Conservation (phyloP, 768 basidiomycete species). For the Sporobolomyces pararoseus region DNA sequence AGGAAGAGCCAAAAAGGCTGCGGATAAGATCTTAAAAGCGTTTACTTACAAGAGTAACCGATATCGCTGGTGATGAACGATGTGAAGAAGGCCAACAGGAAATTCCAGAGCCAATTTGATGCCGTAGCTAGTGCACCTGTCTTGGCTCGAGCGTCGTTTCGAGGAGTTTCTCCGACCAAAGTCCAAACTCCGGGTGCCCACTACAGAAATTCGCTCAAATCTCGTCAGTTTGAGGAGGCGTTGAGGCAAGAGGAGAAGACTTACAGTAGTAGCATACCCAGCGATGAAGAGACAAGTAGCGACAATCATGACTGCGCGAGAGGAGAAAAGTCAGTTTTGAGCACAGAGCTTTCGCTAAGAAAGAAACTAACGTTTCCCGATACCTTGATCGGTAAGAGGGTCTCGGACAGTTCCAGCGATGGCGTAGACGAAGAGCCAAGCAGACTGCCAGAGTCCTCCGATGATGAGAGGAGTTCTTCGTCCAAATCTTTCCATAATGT, state of each 20-base stretch:
- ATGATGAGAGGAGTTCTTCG: constrained; percentile 63
- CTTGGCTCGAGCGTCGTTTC: constrained; percentile 58
- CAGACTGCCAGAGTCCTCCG: constrained; percentile 62
- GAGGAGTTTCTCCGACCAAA: constrained; percentile 67
- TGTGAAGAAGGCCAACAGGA: constrained; percentile 60
- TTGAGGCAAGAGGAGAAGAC: not conserved
- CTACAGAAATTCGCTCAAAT: not conserved
- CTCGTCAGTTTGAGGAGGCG: too few relatives aligned
- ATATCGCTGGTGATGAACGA: constrained; percentile 64
- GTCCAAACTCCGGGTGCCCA: constrained; percentile 75
- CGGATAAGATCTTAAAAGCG: too few relatives aligned
- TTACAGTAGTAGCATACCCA: constrained; percentile 62
- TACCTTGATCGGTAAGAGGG: constrained; percentile 54
- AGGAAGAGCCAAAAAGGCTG: too few relatives aligned
- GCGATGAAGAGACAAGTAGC: constrained; percentile 67
- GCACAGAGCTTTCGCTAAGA: not conserved
- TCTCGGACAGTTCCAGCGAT: constrained; percentile 65
- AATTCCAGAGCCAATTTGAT: constrained; percentile 50
- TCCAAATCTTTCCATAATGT: constrained; percentile 65
- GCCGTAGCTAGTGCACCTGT: constrained; percentile 59
- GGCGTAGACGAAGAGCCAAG: constrained; percentile 70
- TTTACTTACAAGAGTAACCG: constrained; percentile 60
- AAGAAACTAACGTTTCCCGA: constrained; percentile 57
- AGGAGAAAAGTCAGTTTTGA: not conserved
- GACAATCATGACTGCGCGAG: constrained; percentile 59